phyloP scores from a whole-genome alignment of 2,329 filamentous ascomycete species.

The Lachnellula suecica region DNA sequence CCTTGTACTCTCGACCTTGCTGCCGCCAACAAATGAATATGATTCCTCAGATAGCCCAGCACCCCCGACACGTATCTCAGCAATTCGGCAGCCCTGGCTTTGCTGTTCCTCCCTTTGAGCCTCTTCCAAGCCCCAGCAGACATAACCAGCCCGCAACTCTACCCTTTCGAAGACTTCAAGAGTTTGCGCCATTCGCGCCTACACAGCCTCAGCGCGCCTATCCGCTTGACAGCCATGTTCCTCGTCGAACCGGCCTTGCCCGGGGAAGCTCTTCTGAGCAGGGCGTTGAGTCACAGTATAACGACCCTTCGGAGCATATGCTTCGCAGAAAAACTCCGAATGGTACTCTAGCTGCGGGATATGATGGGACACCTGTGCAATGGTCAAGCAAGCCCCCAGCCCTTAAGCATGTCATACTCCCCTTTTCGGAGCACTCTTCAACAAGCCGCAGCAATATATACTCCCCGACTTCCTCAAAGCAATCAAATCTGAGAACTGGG shows the following conservation, averaged over 20 bases:
- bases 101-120: slow-evolving; percentile 27
- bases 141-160: slow-evolving; percentile 21
- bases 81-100: slow-evolving; percentile 26
- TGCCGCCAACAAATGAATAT: slow-evolving; percentile 36
- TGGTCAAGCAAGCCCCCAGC: slow-evolving; percentile 72
- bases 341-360: slow-evolving; percentile 88
- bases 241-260: slow-evolving; percentile 14
- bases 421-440: slow-evolving; percentile 45
- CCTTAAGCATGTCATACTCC: slow-evolving; percentile 79
- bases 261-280: slow-evolving; percentile 11
- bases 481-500: slow-evolving; percentile 19
- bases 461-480: slow-evolving; percentile 3
- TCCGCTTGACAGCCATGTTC: slow-evolving; percentile 24
- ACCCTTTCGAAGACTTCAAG: slow-evolving; percentile 30
- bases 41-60: slow-evolving; percentile 47
- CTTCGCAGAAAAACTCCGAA: slow-evolving; percentile 89
- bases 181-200: slow-evolving; percentile 18
- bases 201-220: slow-evolving; percentile 25
- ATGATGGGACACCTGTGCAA: slow-evolving; percentile 79
- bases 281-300: slow-evolving; percentile 23
- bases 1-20: slow-evolving; percentile 9
- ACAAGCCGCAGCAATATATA: slow-evolving; percentile 11
- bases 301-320: slow-evolving; percentile 63
- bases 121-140: slow-evolving; percentile 18
- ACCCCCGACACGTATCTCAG: slow-evolving; percentile 34